Evolutionary conservation across 805 yeast genomes (phyloP).

Genomic region (Schwanniomyces polymorphus): DNA sequence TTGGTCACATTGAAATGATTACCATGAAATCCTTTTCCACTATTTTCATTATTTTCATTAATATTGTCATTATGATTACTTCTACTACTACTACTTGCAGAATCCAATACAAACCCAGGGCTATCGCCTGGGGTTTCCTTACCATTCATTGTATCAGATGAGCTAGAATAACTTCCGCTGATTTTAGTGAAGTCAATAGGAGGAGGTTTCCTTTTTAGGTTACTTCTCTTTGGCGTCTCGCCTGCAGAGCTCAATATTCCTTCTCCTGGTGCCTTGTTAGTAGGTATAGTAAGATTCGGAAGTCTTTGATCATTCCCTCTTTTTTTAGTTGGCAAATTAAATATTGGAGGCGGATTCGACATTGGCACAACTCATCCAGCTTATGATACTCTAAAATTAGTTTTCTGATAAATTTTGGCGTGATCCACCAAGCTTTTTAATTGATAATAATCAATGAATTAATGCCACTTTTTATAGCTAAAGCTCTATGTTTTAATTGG

Average conservation of each 20-base stretch:
- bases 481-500: neutral
- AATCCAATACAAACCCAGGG: constrained; percentile 1
- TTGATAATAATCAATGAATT: neutral
- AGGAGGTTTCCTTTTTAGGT: constrained; percentile 38
- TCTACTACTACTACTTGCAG: neutral
- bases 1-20: neutral
- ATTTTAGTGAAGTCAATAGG: constrained; percentile 41
- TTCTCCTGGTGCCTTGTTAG: constrained; percentile 16
- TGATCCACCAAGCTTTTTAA: neutral
- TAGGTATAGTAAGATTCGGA: constrained; percentile 30
- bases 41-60: neutral
- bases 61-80: neutral
- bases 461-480: neutral
- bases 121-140: neutral
- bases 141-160: constrained; percentile 7
- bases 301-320: constrained; percentile 17
- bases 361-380: neutral
- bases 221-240: neutral
- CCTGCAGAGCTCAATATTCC: neutral
- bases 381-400: neutral
- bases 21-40: neutral
- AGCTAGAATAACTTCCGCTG: constrained; percentile 19
- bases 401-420: neutral
- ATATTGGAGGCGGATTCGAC: constrained; percentile 24
- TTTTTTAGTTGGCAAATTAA: constrained; percentile 33